Base-by-base conservation (phyloP, 768 basidiomycete genomes). In the Chalciporus sphaerocephalus region DNA sequence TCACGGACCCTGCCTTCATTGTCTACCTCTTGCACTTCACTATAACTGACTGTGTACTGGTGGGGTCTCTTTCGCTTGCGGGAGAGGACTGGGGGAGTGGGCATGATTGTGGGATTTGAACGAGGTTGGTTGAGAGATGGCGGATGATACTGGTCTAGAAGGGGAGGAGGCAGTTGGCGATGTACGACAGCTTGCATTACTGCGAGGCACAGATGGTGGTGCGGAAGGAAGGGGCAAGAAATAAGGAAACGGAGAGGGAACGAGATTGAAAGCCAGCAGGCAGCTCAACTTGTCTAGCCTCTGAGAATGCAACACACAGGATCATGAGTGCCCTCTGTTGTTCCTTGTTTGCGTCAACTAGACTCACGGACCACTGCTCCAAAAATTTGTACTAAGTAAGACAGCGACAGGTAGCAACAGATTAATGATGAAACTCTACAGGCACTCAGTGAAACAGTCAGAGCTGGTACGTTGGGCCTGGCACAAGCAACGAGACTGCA, bases 11-110 rank as follows among this genome's bases (percentile, higher is more conserved):
- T 73, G 50, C 90, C 90, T 39, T 84, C 73, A 55, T 73, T 75
- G 69, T 92, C 90, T 63, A 91, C 77, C 69, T 92, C 90, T 58
- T 91, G 83, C 32, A 90, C 87, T 64, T 92, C 88, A 62, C 85
- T 88, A 73, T 90, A 92, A 72, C 79, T 85, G 67, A 92, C 84
- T 18, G 83, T 85, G 65, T 78, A 87, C 57, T 87, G 85, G 57
- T 85, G 83, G 23, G 83, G 76, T 62, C 87, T 81, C 72, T 90
- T 90, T 55, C 88, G 82, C 70, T 90, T 90, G 73, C 87, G 82
- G 52, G 83, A 79, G 38, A 79, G 70, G 53, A 85, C 71, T 36
- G 85, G 80, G 46, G 87, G 83, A 34, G 86, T 86, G 47, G 81
- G 78, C 68, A 86, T 78, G 56, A 77, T 75, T 58, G 82, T 83